Conservation (phyloP, 768 basidiomycete species). For the Boletellus ananas region DNA sequence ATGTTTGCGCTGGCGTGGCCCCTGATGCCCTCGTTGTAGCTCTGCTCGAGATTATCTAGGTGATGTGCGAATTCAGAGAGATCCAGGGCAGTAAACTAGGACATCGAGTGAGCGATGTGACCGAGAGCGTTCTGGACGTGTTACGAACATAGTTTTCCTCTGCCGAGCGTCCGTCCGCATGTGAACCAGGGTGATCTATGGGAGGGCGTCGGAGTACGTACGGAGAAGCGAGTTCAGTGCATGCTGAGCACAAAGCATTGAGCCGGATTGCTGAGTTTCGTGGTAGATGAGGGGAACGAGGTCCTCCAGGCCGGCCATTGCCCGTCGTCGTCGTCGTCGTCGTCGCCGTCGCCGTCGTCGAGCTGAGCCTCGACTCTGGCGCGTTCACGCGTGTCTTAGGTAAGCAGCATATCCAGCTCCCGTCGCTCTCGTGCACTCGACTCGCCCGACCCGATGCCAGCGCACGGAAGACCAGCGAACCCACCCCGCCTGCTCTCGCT, state of each 20-base stretch:
- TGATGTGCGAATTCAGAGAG: constrained; percentile 69
- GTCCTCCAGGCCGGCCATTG: constrained; percentile 57
- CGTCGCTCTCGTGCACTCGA: neutral
- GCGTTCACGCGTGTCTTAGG: constrained; percentile 33
- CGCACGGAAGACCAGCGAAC: constrained; percentile 11
- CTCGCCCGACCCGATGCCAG: constrained; percentile 16
- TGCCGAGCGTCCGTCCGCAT: constrained; percentile 14
- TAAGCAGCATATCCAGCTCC: constrained; percentile 16
- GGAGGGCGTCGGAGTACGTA: constrained; percentile 36
- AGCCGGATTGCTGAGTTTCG: constrained; percentile 72
- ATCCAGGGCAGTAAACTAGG: constrained; percentile 75
- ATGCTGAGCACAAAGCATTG: constrained; percentile 86
- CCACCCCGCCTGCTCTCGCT: constrained; percentile 7
- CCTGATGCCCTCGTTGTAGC: constrained; percentile 48
- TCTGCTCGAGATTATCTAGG: constrained; percentile 63
- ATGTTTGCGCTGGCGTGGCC: constrained; percentile 65
- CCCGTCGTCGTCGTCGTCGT: constrained; percentile 13
- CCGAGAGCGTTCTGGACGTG: neutral
- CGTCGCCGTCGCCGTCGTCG: constrained; percentile 7
- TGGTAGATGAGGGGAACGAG: constrained; percentile 66
- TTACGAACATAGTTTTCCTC: constrained; percentile 48
- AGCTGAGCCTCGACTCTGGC: constrained; percentile 15
- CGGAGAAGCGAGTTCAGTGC: constrained; percentile 79
- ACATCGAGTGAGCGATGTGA: constrained; percentile 13
- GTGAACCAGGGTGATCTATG: constrained; percentile 40